phyloP scores from a whole-genome alignment of 257 asterid genomes.

The Striga asiatica region DNA sequence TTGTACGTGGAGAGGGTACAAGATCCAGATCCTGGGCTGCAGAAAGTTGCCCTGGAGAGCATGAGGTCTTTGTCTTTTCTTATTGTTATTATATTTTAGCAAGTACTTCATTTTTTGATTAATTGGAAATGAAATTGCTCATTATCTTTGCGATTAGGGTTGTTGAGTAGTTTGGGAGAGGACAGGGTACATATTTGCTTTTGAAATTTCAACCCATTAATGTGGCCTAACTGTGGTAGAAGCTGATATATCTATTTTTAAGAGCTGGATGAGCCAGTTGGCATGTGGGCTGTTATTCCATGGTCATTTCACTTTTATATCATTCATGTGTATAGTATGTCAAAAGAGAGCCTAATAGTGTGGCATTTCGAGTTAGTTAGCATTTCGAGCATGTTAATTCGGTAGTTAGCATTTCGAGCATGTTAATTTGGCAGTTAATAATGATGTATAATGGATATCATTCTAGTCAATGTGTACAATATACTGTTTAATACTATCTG shows the following conservation, averaged over 20 bases:
- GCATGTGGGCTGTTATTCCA: too few species aligned
- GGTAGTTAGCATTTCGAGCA: too few species aligned
- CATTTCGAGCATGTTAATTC: too few species aligned
- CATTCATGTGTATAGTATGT: too few species aligned
- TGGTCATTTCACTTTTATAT: too few species aligned
- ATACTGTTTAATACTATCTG: too few species aligned
- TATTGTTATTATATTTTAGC: background rate
- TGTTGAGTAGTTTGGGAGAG: background rate
- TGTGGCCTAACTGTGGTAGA: background rate
- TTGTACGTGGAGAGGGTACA: slow-evolving; percentile 86
- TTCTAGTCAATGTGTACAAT: too few species aligned
- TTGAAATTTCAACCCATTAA: too few species aligned
- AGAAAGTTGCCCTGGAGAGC: slow-evolving; percentile 80
- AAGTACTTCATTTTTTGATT: slow-evolving; percentile 1
- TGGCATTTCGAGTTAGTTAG: too few species aligned
- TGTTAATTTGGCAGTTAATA: too few species aligned
- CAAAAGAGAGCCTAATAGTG: too few species aligned
- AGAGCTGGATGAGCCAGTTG: background rate
- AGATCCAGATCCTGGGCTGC: slow-evolving; percentile 77
- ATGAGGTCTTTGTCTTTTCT: slow-evolving; percentile 61
- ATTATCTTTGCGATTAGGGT: background rate
- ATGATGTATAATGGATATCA: too few species aligned
- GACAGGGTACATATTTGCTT: background rate
- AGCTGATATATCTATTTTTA: background rate
- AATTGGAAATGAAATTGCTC: background rate